Base-by-base conservation (phyloP, 2,329 filamentous ascomycete genomes). In the Alternaria triticimaculans region DNA sequence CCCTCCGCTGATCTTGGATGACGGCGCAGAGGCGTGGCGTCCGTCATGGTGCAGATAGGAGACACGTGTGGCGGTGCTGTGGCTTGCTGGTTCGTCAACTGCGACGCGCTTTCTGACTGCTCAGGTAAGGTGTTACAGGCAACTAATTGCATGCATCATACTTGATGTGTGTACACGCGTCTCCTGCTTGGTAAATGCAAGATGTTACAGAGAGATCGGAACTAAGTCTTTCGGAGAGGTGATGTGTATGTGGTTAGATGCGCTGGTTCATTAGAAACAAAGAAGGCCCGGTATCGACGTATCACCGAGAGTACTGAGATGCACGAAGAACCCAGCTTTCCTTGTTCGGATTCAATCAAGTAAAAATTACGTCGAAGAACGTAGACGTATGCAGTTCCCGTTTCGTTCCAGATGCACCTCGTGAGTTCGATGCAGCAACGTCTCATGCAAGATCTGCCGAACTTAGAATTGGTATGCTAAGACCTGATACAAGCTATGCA, bases 31-130 rank as follows among this genome's bases (percentile, higher is more conserved):
- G 23, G 21, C 58, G 54, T 20, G 41, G 49, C 49, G 30, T 55
- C 49, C 49, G 49, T 60, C 57, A 60, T 54, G 23, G 18, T 48
- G 23, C 21, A 26, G 41, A 18, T 21, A 26, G 15, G 28, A 60
- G 28, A 25, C 18, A 20, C 21, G 33, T n/a, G 58, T 60, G 58
- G 58, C 58, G 41, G 58, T 60, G 58, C 50, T 37, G 53, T 55
- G 53, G 33, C 53, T 44, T 21, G 21, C 41, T 15, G 4, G 20
- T 30, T n/a, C 43, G 28, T 58, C 45, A 21, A 53, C 6, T n/a
- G 20, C 49, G 28, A 18, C 55, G n/a, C 26, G 44, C 44, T 6
- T 18, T 26, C 48, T 49, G 41, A 5, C 43, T 57, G 55, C 9
- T 10, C 15, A 21, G 26, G 44, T 6, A 41, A 2, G 55, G 28